Base-by-base conservation (phyloP, 768 basidiomycete genomes). In the Amanita subjunquillea region DNA sequence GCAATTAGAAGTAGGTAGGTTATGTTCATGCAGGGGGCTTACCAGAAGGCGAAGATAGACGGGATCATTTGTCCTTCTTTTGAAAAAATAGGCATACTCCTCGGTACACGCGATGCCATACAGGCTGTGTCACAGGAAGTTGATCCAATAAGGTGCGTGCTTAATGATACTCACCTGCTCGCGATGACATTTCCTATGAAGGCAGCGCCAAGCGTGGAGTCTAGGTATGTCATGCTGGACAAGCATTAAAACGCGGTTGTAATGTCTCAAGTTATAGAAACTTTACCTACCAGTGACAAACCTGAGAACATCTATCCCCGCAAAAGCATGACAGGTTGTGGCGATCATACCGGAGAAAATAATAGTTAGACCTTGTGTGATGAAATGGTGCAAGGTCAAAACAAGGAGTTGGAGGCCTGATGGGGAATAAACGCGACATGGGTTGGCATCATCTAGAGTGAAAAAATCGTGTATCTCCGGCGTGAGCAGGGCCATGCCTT, bases 191-290 rank as follows among this genome's bases (percentile, higher is more conserved):
- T 66, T 2, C 76, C 76, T 2, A 77, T 52, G 46, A 77, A 69
- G 30, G 72, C 65, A 6, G 76, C 73, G 3, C 76, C 77, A 0
- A 79, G 59, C 6, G 68, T 76, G 50, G 65, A 68, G 43, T 66
- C 62, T 37, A 69, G 57, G 48, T 63, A 51, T n/a, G 25, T 13
- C 50, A 51, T 51, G 23, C 8, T 50, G n/a, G 27, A 29, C 29
- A 32, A 34, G 13, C 13, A 34, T 12, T 32, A 32, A 12, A 32
- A 32, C 32, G 3, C 34, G 13, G 13, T 13, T 4, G 34, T 13
- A 13, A 34, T 13, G 34, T 34, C 13, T 34, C 12, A 13, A 34
- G 34, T 34, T 34, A 34, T 12, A 34, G 13, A 4, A 27, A 30
- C 8, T 32, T 32, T 12, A 13, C 13, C 13, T 34, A 13, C 13